Conservation (phyloP, 208 protist species). For the Crithidia acanthocephali region DNA sequence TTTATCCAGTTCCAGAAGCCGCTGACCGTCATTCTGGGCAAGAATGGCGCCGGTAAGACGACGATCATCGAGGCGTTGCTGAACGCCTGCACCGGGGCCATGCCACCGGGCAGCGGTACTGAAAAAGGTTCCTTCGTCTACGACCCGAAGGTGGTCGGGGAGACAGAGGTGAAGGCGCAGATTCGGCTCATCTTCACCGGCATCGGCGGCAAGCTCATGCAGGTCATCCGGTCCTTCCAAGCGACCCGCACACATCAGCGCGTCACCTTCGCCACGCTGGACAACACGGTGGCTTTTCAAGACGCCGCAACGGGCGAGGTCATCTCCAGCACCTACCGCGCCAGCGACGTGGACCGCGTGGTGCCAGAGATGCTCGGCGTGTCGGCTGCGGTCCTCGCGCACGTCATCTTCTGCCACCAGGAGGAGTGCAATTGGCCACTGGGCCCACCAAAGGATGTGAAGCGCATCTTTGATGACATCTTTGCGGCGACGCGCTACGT, state of each 20-base stretch:
- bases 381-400: slow-evolving; percentile 97
- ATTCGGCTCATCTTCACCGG: slow-evolving; percentile 95
- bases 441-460: slow-evolving; percentile 92
- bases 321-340: slow-evolving; percentile 84
- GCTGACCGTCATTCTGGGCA: slow-evolving; percentile 98
- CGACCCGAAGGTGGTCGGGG: slow-evolving; percentile 96
- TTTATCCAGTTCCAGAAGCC: slow-evolving; percentile 98
- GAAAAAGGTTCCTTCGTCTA: slow-evolving; percentile 97
- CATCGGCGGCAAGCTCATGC: slow-evolving; percentile 81
- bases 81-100: slow-evolving; percentile 96
- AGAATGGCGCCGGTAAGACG: slow-evolving; percentile 98
- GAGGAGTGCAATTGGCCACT: slow-evolving; percentile 99
- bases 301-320: slow-evolving; percentile 85
- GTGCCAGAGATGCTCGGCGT: slow-evolving; percentile 98
- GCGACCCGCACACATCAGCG: slow-evolving; percentile 89
- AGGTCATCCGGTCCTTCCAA: slow-evolving; percentile 94
- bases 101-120: slow-evolving; percentile 94
- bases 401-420: slow-evolving; percentile 98
- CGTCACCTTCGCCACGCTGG: slow-evolving; percentile 93
- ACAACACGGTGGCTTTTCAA: slow-evolving; percentile 94
- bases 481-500: slow-evolving; percentile 97
- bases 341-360: slow-evolving; percentile 95
- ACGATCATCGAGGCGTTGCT: slow-evolving; percentile 99
- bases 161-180: slow-evolving; percentile 97
- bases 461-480: slow-evolving; percentile 99